Base-by-base conservation (phyloP, 139 green algal genomes). In the Asterochloris erici region DNA sequence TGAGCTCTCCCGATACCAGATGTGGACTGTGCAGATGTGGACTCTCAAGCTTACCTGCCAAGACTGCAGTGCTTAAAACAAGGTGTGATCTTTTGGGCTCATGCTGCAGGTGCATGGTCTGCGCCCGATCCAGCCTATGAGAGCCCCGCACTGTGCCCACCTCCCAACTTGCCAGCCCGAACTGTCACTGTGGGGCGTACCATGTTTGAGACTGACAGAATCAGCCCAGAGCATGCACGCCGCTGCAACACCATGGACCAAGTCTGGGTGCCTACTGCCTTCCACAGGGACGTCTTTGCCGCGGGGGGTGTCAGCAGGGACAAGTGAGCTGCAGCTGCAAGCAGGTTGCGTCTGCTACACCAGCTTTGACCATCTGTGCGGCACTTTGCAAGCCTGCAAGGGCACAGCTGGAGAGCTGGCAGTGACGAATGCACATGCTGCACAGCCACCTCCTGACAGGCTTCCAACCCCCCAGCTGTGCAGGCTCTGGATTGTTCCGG, bases 141-240 rank as follows among this genome's bases (percentile, higher is more conserved):
- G 60, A 89, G 74, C 74, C 74, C 85, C 12, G 62, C 54, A 13
- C 63, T 29, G 23, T 94, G 91, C 81, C 91, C 91, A 0, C 91
- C 91, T 11, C 26, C 84, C n/a, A 87, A 86, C 0, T 21, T 63
- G 11, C 68, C 82, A 61, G 77, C 77, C 19, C 88, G 87, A 79
- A 86, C 88, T 2, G 91, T 90, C 68, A n/a, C 79, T 14, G 83
- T 94, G 14, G 90, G 87, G 0, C 79, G 91, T 0, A 92, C 91
- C 79, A 94, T 94, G 91, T 93, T 92, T 81, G 91, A 94, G 83
- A 90, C 89, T 0, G 87, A 93, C 74, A n/a, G 79, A 11, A 26
- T 87, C 6, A 79, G 61, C n/a, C n/a, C 63, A 9, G 79, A 84
- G 19, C 83, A 85, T 38, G 82, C 81, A n/a, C 79, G 80, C 27